These are phyloP conservation scores for Anaeromyces robustus DNA, from an alignment of 192 early-diverging fungal species.

Conservation along the genomic window DNA sequence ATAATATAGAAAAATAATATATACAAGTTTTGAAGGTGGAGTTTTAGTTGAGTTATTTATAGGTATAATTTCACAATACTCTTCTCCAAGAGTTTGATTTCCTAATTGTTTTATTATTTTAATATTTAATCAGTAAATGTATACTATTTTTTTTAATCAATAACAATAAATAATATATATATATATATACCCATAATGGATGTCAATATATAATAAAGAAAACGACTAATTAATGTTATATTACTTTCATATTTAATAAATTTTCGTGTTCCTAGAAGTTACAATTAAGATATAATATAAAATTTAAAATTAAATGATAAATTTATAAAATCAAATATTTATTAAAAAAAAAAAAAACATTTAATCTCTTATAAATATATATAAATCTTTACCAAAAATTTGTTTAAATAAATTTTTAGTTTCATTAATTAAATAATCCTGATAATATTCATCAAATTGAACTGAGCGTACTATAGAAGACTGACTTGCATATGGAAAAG, in stretches of 20 bases:
- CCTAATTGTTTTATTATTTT: not conserved
- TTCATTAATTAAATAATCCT: not conserved
- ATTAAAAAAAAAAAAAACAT: too few relatives aligned
- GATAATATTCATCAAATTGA: not conserved
- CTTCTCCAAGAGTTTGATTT: not conserved
- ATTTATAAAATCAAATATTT: too few relatives aligned
- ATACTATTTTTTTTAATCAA: too few relatives aligned
- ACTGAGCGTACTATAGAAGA: not conserved
- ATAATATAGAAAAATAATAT: too few relatives aligned
- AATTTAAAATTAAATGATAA: too few relatives aligned
- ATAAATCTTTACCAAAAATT: not conserved
- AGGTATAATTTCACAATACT: not conserved
- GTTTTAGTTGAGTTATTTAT: not conserved
- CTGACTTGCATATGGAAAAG: not conserved
- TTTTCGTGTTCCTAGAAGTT: not conserved
- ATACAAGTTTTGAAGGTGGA: not conserved
- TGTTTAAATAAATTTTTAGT: not conserved
- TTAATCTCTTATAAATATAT: not conserved
- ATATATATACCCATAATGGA: not conserved
- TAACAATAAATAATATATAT: too few relatives aligned
- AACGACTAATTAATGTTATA: not conserved
- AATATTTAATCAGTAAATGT: too few relatives aligned
- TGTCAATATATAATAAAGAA: not conserved
- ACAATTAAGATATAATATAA: too few relatives aligned
- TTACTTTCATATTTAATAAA: not conserved